Evolutionary conservation across 345 rosid genomes (phyloP), one percentile per base, ranked within the genome.

Genomic region (Gossypium thurberi): DNA sequence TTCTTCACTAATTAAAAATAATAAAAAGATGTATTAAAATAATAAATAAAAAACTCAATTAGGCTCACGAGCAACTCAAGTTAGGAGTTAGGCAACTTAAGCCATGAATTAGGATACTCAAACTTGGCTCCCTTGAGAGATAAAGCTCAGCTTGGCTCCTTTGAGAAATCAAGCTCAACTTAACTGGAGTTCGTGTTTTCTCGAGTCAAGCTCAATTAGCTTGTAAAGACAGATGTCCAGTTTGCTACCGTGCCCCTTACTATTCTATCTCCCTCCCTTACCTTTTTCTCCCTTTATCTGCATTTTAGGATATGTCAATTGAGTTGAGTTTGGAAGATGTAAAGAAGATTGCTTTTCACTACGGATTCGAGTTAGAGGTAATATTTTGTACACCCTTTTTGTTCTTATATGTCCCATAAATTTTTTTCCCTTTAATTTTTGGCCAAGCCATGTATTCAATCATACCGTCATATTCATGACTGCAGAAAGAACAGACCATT

Each of bases 281-380:
- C 25, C 26, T 40, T 28, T 28, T 60, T 71, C 74, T 28, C 62
- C 28, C 48, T 15, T 55, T 37, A 46, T 48, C n/a, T 23, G 44
- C 8, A 46, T 25, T 58, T 23, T 58, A 59, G 99, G 99, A 95
- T 70, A 91, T 95, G 96, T 95, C 98, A n/a, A 79, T 95, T 25
- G 99, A 95, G 74, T 79, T 95, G 75, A 92, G 99, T 76, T 84
- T 92, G 86, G 97, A 92, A 76, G 99, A 95, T 82, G 97, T 92
- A 64, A 95, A 91, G 86, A 84, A 77, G 73, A 91, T 86, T 81
- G 96, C 97, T 74, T 76, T 84, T 42, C 84, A 85, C 37, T 92
- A 85, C 71, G 98, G 99, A 66, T 88, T 95, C 69, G 80, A 82
- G 82, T 70, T 90, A 44, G 92, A 87, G 97, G 98, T 88, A 81